phyloP scores from a whole-genome alignment of 306 rosid genomes.

The Oemleria cerasiformis region DNA sequence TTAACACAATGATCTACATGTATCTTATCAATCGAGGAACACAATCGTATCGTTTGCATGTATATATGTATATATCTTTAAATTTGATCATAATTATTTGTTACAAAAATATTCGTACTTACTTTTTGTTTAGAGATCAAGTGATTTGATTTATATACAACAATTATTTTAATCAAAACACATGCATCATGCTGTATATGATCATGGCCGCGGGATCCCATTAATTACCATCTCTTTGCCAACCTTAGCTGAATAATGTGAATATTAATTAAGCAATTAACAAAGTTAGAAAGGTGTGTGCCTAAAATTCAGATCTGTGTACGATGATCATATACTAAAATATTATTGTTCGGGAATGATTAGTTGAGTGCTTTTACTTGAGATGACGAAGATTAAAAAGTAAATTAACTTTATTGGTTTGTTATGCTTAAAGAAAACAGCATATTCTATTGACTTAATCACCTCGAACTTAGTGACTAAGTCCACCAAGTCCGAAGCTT shows the following conservation, averaged over 20 bases:
- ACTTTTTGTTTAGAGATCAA: no score
- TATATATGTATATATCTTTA: no score
- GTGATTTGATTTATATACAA: background rate
- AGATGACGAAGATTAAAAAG: background rate
- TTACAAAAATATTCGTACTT: no score
- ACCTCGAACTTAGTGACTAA: background rate
- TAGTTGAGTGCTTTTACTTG: background rate
- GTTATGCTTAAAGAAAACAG: background rate
- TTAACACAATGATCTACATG: no score
- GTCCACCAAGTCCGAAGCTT: background rate
- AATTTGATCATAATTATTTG: no score
- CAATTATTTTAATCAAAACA: background rate
- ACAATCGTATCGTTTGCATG: no score
- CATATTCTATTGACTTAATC: background rate
- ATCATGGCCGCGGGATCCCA: background rate
- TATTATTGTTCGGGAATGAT: background rate
- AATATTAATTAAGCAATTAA: background rate
- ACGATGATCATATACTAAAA: background rate
- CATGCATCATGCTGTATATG: slow-evolving; percentile 9
- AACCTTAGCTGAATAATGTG: background rate
- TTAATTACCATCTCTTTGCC: background rate
- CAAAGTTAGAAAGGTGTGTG: background rate
- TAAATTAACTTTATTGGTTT: background rate
- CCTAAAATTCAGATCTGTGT: background rate
- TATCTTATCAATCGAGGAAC: no score